Evolutionary conservation across 1,284 basidiomycete species (phyloP).

Genomic region (Schizophyllum amplum): DNA sequence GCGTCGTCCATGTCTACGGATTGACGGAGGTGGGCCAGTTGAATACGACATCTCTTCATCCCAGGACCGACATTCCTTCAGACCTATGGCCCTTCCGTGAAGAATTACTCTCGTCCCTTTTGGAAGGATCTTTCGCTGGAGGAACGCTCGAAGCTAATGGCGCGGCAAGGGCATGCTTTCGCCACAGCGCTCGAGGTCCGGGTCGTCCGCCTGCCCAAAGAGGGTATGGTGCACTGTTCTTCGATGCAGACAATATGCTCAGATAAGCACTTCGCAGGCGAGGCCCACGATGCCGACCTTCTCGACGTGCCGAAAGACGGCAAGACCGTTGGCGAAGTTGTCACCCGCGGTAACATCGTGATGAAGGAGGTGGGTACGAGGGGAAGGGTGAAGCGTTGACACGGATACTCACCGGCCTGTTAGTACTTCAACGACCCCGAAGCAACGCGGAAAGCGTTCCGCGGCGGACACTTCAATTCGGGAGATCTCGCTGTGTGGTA

Average conservation of each 20-base stretch:
- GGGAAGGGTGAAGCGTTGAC: too few species aligned
- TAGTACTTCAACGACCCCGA: constrained; percentile 74
- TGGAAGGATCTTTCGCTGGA: constrained; percentile 55
- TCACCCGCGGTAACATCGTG: constrained; percentile 78
- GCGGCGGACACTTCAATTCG: constrained; percentile 69
- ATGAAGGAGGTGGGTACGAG: constrained; percentile 66
- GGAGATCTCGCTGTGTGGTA: constrained; percentile 85
- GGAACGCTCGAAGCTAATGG: constrained; percentile 68
- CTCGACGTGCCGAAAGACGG: constrained; percentile 79
- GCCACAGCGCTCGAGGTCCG: constrained; percentile 71
- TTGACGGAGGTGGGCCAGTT: constrained; percentile 75
- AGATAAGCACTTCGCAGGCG: too few species aligned
- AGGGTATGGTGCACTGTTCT: too few species aligned
- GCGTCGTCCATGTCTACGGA: constrained; percentile 80
- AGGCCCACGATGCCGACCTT: constrained; percentile 38
- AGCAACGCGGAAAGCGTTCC: constrained; percentile 74
- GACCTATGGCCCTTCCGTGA: constrained; percentile 65
- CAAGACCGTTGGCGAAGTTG: constrained; percentile 78
- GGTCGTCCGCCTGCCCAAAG: constrained; percentile 50
- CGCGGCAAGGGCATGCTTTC: constrained; percentile 77
- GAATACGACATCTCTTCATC: too few species aligned
- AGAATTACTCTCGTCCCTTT: constrained; percentile 58
- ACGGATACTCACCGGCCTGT: background rate
- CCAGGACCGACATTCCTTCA: too few species aligned
- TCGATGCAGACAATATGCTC: too few species aligned